Percentiles rank a stretch among this genome's conserved stretches.
Evolutionary conservation across 441 rosid genomes (phyloP).

Genomic region (Gossypium schwendimanii): DNA sequence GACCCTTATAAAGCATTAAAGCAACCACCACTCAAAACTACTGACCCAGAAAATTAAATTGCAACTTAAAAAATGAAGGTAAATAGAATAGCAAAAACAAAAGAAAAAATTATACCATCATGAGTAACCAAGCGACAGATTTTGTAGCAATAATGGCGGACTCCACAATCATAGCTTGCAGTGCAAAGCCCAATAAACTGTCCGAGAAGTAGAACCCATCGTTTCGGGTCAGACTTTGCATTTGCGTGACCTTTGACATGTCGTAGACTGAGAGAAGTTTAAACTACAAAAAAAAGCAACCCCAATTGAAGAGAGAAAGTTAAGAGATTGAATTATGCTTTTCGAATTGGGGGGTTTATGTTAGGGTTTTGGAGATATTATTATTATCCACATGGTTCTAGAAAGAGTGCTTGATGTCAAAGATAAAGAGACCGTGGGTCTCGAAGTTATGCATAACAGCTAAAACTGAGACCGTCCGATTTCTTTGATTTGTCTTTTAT

Average conservation of each 20-base stretch:
- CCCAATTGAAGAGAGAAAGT: neutral
- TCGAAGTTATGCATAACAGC: neutral
- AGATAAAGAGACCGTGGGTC: neutral
- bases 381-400: neutral
- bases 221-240: constrained; percentile 23
- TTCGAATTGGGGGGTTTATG: constrained; percentile 21
- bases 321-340: constrained; percentile 21
- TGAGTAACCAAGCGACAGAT: constrained; percentile 29
- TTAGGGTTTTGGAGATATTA: constrained; percentile 27
- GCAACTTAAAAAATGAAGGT: neutral
- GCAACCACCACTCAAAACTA: neutral
- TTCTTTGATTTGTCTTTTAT: neutral
- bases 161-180: constrained; percentile 30
- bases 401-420: neutral
- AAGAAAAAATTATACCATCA: constrained; percentile 26
- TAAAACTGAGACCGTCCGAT: neutral
- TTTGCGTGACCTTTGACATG: constrained; percentile 8
- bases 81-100: neutral
- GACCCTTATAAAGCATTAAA: neutral
- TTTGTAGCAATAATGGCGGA: constrained; percentile 32
- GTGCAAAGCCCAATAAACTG: constrained; percentile 18
- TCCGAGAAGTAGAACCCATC: constrained; percentile 15
- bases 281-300: constrained; percentile 3
- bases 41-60: neutral
- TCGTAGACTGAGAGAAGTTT: neutral